Evolutionary conservation across 257 asterid species (phyloP).

Genomic region (Solanum habrochaites): DNA sequence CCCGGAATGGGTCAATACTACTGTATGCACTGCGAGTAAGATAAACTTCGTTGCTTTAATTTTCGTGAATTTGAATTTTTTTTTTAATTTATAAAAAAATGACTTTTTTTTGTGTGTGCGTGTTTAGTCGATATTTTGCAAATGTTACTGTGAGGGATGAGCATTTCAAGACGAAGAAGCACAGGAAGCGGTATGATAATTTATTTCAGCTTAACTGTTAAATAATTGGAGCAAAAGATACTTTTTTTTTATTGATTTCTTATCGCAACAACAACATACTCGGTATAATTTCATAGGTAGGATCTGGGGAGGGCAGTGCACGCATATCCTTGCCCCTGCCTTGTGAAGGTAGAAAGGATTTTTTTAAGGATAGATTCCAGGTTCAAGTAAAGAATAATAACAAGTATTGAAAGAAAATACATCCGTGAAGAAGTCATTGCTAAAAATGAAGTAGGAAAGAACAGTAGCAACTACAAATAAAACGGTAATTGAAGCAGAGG

Average conservation of each 20-base stretch:
- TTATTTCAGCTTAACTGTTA: background rate
- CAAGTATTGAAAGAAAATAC: background rate
- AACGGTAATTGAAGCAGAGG: background rate
- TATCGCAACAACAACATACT: background rate
- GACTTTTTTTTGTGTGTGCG: background rate
- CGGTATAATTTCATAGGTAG: too few species aligned
- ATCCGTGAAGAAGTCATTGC: background rate
- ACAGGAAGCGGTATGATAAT: slow-evolving; percentile 59
- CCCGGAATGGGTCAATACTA: slow-evolving; percentile 95
- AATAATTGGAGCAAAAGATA: background rate
- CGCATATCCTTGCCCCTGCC: background rate
- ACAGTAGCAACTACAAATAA: background rate
- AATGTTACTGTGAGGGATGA: slow-evolving; percentile 64
- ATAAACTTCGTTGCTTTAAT: background rate
- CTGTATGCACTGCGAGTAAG: slow-evolving; percentile 88
- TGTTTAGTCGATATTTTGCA: slow-evolving; percentile 66
- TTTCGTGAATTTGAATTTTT: background rate
- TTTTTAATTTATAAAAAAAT: background rate
- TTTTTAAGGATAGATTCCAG: background rate
- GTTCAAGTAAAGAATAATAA: background rate
- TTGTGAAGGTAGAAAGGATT: background rate
- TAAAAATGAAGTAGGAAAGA: background rate
- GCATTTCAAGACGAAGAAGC: slow-evolving; percentile 78
- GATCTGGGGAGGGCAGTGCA: background rate
- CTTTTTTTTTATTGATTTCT: background rate